Evolutionary conservation across 169 alveolate species (phyloP), one percentile per base, ranked within the genome.

Genomic region (Plasmodium inui): DNA sequence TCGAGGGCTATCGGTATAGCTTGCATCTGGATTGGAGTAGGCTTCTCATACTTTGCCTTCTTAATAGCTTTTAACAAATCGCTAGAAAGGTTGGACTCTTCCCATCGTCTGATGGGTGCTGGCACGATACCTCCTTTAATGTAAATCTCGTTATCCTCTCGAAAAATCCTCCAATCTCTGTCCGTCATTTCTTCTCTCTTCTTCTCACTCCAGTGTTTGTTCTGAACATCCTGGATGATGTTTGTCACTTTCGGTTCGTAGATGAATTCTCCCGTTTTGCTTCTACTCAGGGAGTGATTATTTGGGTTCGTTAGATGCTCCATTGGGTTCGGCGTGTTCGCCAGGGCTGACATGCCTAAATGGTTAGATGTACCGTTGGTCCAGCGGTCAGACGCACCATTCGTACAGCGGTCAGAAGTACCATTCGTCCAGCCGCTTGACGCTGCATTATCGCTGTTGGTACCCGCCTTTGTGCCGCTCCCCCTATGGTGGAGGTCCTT

Each of bases 1-100:
- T 97, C 97, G 41, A 98, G 92, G 0, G 98, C 99, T 12, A 98
- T 97, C 6, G 99, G 99, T 34, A 99, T 98, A 2, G 99, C 98
- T 92, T 98, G 99, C 99, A 99, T 98, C 84, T 98, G 98, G 32
- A 99, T 99, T n/a, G 99, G 99, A 39, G 99, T 98, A 0, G 99
- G 99, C 30, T 96, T 92, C 41, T 82, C 96, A 93, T 96, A 97
- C 12, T 95, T 96, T 67, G 95, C 97, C 93, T 55, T 93, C 76
- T 96, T 94, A 32, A 97, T 92, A 28, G 98, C 97, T 92, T 96
- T 95, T 85, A 96, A 74, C 34, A 96, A 73, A 83, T 96, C 98
- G 92, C 86, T 72, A 4, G 98, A 97, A 74, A 97, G 86, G 14
- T 88, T 92, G 8, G 98, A 95, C 78, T 98, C 99, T 30, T 96